Percentiles rank a stretch among this genome's conserved stretches.
Conservation (phyloP, 1,139 yeast genomes). For the Wickerhamomyces sp. region DNA sequence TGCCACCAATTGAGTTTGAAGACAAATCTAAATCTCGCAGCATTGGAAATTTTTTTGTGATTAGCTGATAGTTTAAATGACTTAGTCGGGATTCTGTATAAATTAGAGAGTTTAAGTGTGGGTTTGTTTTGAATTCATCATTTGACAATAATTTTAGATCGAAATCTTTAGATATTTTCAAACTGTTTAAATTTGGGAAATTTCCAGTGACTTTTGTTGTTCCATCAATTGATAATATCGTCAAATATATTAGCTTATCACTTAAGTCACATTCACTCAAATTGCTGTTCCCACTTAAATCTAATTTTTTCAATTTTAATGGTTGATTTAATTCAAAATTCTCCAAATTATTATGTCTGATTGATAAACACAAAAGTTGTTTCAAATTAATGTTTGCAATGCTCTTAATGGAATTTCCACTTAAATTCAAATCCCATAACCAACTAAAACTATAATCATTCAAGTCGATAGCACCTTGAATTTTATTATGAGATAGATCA, state of each 20-base stretch:
- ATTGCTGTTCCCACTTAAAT: not conserved
- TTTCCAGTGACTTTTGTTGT: constrained; percentile 5
- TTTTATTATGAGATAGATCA: constrained; percentile 15
- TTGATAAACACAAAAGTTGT: not conserved
- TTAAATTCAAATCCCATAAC: constrained; percentile 11
- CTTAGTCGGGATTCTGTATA: constrained; percentile 6
- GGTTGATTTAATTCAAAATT: constrained; percentile 8
- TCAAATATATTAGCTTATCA: constrained; percentile 2
- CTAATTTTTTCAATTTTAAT: constrained; percentile 4
- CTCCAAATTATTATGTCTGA: constrained; percentile 5
- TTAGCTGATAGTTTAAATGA: constrained; percentile 4
- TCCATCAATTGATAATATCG: constrained; percentile 9
- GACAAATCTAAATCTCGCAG: constrained; percentile 12
- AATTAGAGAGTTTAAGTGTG: constrained; percentile 6
- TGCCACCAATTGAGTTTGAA: constrained; percentile 15
- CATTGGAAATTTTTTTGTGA: constrained; percentile 10
- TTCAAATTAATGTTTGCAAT: constrained; percentile 4
- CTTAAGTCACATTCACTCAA: not conserved
- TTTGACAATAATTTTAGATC: not conserved
- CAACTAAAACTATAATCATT: constrained; percentile 5
- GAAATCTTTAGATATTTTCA: constrained; percentile 6
- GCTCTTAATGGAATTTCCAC: constrained; percentile 11
- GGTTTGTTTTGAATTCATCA: constrained; percentile 4
- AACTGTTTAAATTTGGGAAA: constrained; percentile 9
- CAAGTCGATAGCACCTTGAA: constrained; percentile 14